Conservation (phyloP, 129 eudicot genomes). For the Heracleum sosnowskyi region DNA sequence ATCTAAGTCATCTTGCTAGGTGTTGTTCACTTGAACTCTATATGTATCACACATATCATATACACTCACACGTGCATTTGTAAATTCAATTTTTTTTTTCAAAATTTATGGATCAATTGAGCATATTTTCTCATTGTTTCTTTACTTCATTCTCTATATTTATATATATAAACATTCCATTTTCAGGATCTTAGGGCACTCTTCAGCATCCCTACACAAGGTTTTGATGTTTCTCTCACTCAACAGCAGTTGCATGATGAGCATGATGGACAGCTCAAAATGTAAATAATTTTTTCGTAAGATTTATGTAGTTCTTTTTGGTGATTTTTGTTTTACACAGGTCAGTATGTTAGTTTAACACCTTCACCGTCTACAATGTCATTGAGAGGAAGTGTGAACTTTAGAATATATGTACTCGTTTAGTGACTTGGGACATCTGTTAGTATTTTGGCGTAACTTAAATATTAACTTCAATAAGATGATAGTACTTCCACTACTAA, state of each 20-base stretch:
- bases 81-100: background rate
- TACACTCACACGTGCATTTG: background rate
- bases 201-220: slow-evolving; percentile 76
- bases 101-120: background rate
- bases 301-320: background rate
- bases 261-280: slow-evolving; percentile 58
- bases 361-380: background rate
- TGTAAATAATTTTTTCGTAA: slow-evolving; percentile 29
- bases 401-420: background rate
- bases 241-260: slow-evolving; percentile 90
- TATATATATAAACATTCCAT: background rate
- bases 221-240: slow-evolving; percentile 84
- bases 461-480: background rate
- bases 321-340: background rate
- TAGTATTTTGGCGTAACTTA: background rate
- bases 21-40: background rate
- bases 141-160: background rate
- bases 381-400: background rate
- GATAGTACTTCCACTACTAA: background rate
- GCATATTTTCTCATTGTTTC: background rate
- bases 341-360: background rate
- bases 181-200: slow-evolving; percentile 88
- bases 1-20: background rate
- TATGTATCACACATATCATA: background rate
- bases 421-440: background rate